A percentile compares a stretch with the other conserved stretches of the same genome.
These are phyloP conservation scores for Atkinsonella hypoxylon DNA, from an alignment of 2,329 filamentous ascomycete species.

Conservation along the genomic window DNA sequence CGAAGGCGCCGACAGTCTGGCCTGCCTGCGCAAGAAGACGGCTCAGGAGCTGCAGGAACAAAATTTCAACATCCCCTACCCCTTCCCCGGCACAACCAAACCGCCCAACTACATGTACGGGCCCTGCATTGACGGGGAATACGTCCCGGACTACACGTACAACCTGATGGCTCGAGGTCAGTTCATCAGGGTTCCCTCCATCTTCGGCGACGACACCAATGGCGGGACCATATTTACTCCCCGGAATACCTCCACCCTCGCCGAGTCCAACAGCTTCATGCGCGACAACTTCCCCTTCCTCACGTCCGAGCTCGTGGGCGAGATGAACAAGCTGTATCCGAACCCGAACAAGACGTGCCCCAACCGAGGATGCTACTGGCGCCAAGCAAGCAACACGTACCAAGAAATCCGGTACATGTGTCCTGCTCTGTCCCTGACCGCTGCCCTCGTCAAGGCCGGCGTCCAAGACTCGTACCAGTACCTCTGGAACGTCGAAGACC, in stretches of 20 bases:
- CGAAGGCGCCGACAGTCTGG: constrained; percentile 24
- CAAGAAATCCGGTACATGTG: constrained; percentile 25
- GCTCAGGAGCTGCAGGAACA: constrained; percentile 27
- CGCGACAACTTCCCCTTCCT: constrained; percentile 23
- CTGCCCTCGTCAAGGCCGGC: constrained; percentile 18
- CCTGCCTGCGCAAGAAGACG: constrained; percentile 33
- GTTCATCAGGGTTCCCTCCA: constrained; percentile 41
- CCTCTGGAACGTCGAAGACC: constrained; percentile 55
- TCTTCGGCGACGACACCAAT: constrained; percentile 30
- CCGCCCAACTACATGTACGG: constrained; percentile 40
- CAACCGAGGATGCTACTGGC: constrained; percentile 23
- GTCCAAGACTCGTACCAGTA: constrained; percentile 49
- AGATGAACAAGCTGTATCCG: constrained; percentile 24
- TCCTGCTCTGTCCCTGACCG: constrained; percentile 20
- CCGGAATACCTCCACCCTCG: constrained; percentile 18
- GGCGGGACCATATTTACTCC: constrained; percentile 26
- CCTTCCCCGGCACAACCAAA: constrained; percentile 14
- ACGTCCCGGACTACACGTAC: constrained; percentile 39
- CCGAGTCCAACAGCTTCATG: constrained; percentile 21
- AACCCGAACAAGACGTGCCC: constrained; percentile 23
- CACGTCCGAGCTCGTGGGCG: constrained; percentile 17
- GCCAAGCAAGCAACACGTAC: constrained; percentile 24
- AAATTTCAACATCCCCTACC: constrained; percentile 27
- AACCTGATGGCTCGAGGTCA: constrained; percentile 32
- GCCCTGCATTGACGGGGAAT: constrained; percentile 41